Base-by-base conservation (phyloP, 257 asterid species). In the Thymus mandschuricus region DNA sequence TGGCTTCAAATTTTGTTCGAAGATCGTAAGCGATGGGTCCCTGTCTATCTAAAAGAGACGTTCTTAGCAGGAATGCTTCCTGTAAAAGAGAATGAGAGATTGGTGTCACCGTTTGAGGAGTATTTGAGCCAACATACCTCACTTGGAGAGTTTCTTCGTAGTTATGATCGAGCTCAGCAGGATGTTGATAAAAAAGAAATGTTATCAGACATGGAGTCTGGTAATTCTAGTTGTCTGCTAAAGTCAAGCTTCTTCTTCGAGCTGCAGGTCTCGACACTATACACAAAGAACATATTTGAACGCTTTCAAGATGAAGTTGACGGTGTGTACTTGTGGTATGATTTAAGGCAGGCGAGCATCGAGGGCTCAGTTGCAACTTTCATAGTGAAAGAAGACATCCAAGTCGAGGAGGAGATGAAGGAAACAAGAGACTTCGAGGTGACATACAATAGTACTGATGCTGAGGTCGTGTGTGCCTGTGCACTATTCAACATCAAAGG, bases 11-110 rank as follows among this genome's bases (percentile, higher is more conserved):
- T 43, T 29, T 76, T 85, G 35, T 78, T 83, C 54, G 88, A 85
- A 70, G 85, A 83, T 73, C 84, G 94, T 10, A 83, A 80, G 58
- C 52, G 63, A n/a, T 87, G 89, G 91, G 89, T 75, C n/a, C 91
- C 86, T 1, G 86, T 75, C 48, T 82, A 85, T 71, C 69, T 82
- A 65, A 88, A 84, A 76, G 86, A 82, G 46, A 77, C 72, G 13
- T 86, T 83, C 49, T 75, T 82, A 64, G 87, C 82, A 15, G 87
- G 84, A 43, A 54, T 81, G 64, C 69, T 83, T 60, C 70, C 73
- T 21, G 3, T 62, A n/a, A 74, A 78, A 63, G 74, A 76, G 70
- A 72, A 55, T 8, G 88, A 77, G 70, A 64, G 27, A 35, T 48
- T 75, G 68, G 33, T 60, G 59, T 81, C 84, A 34, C 90, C 84